Evolutionary conservation across 371 early-diverging fungal species (phyloP).

Genomic region (Mucor racemosus): DNA sequence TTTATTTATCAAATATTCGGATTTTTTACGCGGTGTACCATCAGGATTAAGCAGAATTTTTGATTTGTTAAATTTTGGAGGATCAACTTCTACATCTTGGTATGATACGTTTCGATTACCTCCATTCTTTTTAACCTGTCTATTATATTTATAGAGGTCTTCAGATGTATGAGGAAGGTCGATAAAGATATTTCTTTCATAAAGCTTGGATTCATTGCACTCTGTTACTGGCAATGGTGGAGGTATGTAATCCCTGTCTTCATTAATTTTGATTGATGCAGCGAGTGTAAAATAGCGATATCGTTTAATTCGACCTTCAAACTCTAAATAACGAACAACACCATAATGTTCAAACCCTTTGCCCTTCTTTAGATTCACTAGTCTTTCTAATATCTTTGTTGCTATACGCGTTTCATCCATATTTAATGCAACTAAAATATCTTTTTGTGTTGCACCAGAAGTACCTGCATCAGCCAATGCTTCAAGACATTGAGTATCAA

Average conservation of each 20-base stretch:
- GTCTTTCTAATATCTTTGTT: conserved; percentile 28
- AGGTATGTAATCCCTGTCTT: conserved; percentile 17
- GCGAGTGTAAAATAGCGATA: conserved; percentile 43
- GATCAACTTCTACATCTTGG: no score
- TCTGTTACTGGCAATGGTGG: conserved; percentile 11
- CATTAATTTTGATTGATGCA: conserved; percentile 19
- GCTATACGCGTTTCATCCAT: conserved; percentile 26
- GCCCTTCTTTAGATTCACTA: conserved; percentile 4
- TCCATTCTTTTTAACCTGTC: not conserved
- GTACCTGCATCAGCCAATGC: conserved; percentile 21
- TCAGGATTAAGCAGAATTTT: not conserved
- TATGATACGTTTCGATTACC: not conserved
- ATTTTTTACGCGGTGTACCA: not conserved
- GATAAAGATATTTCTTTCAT: conserved; percentile 2
- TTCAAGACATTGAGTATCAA: conserved; percentile 28
- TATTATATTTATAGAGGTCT: not conserved
- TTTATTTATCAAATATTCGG: no score
- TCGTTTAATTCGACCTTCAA: conserved; percentile 38
- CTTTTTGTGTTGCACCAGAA: conserved; percentile 36
- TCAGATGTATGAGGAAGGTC: not conserved
- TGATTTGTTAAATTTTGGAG: no score
- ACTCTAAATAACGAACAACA: conserved; percentile 35
- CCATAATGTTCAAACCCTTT: not conserved
- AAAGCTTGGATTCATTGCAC: not conserved
- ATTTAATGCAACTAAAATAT: conserved; percentile 16